Percentiles rank a stretch among this genome's conserved stretches.
These are phyloP conservation scores for Colletotrichum sublineola DNA, from an alignment of 2,329 filamentous ascomycete genomes.

Conservation along the genomic window DNA sequence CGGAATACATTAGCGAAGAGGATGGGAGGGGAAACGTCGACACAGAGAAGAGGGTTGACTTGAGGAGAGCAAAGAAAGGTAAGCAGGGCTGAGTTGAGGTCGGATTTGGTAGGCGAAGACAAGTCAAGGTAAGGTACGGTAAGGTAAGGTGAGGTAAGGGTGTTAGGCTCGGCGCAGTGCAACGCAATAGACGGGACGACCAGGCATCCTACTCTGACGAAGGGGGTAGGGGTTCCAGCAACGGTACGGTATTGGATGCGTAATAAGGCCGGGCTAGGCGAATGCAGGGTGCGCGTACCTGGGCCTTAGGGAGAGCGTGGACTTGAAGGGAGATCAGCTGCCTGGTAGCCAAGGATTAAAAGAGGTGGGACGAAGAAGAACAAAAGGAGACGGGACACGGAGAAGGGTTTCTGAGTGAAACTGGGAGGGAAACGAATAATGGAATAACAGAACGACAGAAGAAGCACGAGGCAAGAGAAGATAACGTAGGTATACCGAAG, in stretches of 20 bases:
- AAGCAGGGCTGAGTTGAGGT: conserved; percentile 9
- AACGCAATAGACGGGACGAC: conserved; percentile 34
- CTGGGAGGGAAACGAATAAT: neutral
- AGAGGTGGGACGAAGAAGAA: conserved; percentile 6
- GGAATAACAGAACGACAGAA: neutral
- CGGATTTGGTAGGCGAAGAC: conserved; percentile 15
- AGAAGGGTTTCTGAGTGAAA: neutral
- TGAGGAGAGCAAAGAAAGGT: conserved; percentile 18
- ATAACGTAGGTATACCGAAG: neutral
- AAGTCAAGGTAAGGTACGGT: conserved; percentile 26
- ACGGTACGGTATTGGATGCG: conserved; percentile 5
- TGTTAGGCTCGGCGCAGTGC: conserved; percentile 28
- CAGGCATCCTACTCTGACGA: conserved; percentile 19
- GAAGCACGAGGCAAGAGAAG: neutral
- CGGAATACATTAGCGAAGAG: conserved; percentile 18
- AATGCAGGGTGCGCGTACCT: conserved; percentile 14
- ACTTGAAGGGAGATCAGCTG: conserved; percentile 4
- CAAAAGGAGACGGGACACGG: neutral
- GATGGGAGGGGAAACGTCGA: neutral
- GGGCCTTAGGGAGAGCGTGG: neutral
- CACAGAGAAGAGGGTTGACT: conserved; percentile 11
- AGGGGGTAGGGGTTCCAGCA: conserved; percentile 21
- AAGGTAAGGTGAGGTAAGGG: conserved; percentile 14
- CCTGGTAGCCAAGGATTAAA: neutral
- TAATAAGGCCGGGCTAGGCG: conserved; percentile 10